Evolutionary conservation across 2,329 filamentous ascomycete species (phyloP).

Genomic region (Furcasterigmium furcatum): DNA sequence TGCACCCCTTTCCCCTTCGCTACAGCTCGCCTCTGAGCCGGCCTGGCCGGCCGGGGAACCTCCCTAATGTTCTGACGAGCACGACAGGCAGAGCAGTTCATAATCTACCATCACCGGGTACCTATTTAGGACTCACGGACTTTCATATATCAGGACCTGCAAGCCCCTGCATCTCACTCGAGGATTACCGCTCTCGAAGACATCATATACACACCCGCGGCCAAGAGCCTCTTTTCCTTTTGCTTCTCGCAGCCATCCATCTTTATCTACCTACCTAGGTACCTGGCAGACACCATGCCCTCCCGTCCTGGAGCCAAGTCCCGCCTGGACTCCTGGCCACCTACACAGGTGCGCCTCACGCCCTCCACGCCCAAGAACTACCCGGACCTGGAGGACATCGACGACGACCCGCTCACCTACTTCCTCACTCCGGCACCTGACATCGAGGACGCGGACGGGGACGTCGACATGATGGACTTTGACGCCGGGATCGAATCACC

Average conservation of each 20-base stretch:
- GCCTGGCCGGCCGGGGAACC: constrained; percentile 10
- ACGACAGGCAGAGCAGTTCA: background rate
- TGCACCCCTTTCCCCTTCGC: background rate
- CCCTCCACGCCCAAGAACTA: constrained; percentile 38
- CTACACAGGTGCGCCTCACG: constrained; percentile 45
- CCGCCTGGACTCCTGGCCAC: constrained; percentile 47
- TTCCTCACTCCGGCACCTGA: constrained; percentile 50
- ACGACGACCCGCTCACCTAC: constrained; percentile 52
- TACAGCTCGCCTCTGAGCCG: constrained; percentile 9
- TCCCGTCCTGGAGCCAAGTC: constrained; percentile 24
- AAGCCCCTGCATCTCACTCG: too few species aligned
- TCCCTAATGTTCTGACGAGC: background rate
- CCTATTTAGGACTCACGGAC: too few species aligned
- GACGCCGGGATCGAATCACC: constrained; percentile 56
- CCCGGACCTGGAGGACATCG: constrained; percentile 44
- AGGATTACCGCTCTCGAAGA: too few species aligned
- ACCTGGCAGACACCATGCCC: constrained; percentile 26
- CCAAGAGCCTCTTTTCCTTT: too few species aligned
- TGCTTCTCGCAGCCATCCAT: too few species aligned
- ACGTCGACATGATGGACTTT: constrained; percentile 45
- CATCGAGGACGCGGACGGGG: constrained; percentile 35
- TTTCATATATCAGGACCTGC: too few species aligned
- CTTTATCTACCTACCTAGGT: too few species aligned
- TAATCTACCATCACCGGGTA: too few species aligned
- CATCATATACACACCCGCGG: too few species aligned